Evolutionary conservation across 768 basidiomycete genomes (phyloP), one percentile per base, ranked within the genome.

Genomic region (Ramaria rubella): DNA sequence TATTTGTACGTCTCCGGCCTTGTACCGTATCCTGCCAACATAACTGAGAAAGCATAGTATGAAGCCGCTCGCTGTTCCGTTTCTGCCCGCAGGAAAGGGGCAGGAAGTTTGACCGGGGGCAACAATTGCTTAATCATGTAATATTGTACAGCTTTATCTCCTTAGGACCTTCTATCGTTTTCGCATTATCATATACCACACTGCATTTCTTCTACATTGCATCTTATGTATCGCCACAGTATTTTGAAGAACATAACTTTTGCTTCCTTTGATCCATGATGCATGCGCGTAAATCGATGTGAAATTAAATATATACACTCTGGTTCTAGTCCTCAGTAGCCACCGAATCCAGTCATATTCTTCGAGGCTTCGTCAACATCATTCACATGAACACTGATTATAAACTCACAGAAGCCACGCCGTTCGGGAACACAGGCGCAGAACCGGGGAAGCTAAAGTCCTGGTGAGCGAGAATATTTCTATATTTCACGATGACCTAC

Each of bases 51-150:
- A 11, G 4, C 15, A 17, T 31, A 56, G 55, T 81, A 89, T 62
- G 95, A 97, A 68, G 89, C 90, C 5, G 91, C 90, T 0, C 82
- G 90, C 2, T 90, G 92, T 11, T 89, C 90, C 26, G 70, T 94
- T 56, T 82, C 79, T 60, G 86, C 86, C 23, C 79, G 86, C 43
- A 71, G 85, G n/a, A 87, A 83, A 68, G 83, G 85, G 7, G 68
- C 84, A 31, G 73, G 73, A 36, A 11, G 33, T 51, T 51, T 21
- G 17, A 48, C 46, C 5, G 46, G 46, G 29, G 17, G 46, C 17
- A 30, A 48, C 29, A 48, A 30, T 21, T 51, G 49, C 24, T 3
- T 36, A 17, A 23, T 51, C 14, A 51, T 51, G 49, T 51, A 51
- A 24, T 48, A 33, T 15, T 51, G 49, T 6, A 51, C 49, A 7